Evolutionary conservation across 495 filamentous ascomycete species (phyloP), one percentile per base, ranked within the genome.

Genomic region (Corynascus novoguineensis): DNA sequence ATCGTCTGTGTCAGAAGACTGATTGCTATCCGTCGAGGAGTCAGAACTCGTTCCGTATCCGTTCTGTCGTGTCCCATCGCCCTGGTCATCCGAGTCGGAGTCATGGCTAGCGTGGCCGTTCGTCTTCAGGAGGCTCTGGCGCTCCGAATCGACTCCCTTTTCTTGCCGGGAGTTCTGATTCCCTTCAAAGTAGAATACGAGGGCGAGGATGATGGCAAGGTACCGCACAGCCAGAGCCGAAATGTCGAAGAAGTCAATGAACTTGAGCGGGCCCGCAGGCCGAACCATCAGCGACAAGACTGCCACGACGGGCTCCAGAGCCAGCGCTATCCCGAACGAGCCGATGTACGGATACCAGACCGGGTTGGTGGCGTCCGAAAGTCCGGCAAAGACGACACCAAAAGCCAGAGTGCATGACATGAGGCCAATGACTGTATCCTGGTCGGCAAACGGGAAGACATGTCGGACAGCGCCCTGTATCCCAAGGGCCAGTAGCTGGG

Each of bases 331-430:
- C 22, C 77, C 60, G 73, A 83, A 82, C 6, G 79, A 75, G 11
- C 81, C 82, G 34, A 74, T 78, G 58, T 80, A 84, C 0, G 82
- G 81, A 55, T 86, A 82, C 83, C 83, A 86, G 17, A 84, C 78
- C 10, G 75, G 71, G 44, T 74, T 73, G 44, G 68, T 50, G 15
- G 70, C 68, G 41, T 79, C 78, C 22, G 70, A 68, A 6, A 86
- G 69, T 8, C 72, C 73, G 22, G 78, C 71, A 58, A 80, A 71
- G 53, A 83, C 71, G 24, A 82, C 69, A 8, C 78, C 78, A 62
- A 79, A 85, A 6, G 77, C 73, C 31, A 86, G 62, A 41, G 79
- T 68, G 46, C 78, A 81, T 7, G 81, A 76, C 37, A 86, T 70
- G 28, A 81, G 68, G 58, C 78, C 75, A 46, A 73, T 71, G 66